phyloP scores from a whole-genome alignment of 768 basidiomycete species.

The Russula virescens region DNA sequence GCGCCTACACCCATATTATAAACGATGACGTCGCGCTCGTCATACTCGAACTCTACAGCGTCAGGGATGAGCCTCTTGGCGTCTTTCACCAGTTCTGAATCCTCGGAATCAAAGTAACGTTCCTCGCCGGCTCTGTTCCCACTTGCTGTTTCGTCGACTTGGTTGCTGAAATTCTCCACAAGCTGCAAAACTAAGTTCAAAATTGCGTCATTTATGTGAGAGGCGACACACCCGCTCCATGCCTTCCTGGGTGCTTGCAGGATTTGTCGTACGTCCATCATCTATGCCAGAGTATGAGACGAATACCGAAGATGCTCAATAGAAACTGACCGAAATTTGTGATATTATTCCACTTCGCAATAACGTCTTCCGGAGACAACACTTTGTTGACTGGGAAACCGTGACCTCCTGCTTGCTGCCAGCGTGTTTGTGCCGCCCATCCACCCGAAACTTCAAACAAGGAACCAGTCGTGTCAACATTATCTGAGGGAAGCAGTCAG shows the following conservation, averaged over 20 bases:
- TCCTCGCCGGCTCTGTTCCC: conserved; percentile 24
- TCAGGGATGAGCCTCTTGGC: conserved; percentile 63
- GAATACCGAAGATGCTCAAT: background rate
- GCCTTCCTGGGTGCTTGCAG: conserved; percentile 65
- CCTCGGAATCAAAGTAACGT: conserved; percentile 69
- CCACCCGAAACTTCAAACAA: conserved; percentile 88
- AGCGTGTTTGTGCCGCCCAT: conserved; percentile 88
- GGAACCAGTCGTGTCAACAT: conserved; percentile 62
- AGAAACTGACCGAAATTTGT: conserved; percentile 68
- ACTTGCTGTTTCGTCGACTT: conserved; percentile 28
- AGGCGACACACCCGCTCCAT: conserved; percentile 53
- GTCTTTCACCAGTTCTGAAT: conserved; percentile 72
- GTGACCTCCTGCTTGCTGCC: conserved; percentile 85
- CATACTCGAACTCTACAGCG: conserved; percentile 62
- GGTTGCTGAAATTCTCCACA: conserved; percentile 54
- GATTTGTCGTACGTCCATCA: conserved; percentile 80
- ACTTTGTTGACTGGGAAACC: conserved; percentile 78
- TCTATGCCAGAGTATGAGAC: conserved; percentile 37
- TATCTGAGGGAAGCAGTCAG: conserved; percentile 39
- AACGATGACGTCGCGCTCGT: conserved; percentile 86
- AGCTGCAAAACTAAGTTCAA: conserved; percentile 31
- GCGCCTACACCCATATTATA: conserved; percentile 97
- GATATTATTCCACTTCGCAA: conserved; percentile 74
- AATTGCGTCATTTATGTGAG: background rate
- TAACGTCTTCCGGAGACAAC: conserved; percentile 75